Evolutionary conservation across 169 alveolate species (phyloP).

Genomic region (Cryptosporidium tyzzeri): DNA sequence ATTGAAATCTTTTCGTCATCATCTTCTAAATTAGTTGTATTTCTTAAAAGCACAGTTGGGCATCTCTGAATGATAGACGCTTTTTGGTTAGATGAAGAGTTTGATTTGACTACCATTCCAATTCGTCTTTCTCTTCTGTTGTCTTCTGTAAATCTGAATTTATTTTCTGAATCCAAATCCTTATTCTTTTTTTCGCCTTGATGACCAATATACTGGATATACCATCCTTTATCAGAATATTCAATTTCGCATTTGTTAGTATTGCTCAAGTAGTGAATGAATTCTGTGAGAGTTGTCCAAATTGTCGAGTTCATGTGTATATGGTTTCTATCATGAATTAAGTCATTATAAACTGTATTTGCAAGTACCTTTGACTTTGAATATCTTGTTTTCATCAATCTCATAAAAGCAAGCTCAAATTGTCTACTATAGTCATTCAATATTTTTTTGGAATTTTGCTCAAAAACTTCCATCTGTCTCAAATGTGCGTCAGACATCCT

Average conservation of each 20-base stretch:
- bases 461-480: constrained; percentile 93
- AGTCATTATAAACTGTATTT: constrained; percentile 90
- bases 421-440: constrained; percentile 92
- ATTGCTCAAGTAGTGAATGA: constrained; percentile 88
- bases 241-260: constrained; percentile 92
- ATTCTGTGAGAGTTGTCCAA: constrained; percentile 93
- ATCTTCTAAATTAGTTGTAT: not conserved
- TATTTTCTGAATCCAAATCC: constrained; percentile 23
- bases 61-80: not conserved
- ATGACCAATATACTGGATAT: constrained; percentile 90
- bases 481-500: constrained; percentile 93
- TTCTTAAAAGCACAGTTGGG: constrained; percentile 45
- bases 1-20: constrained; percentile 1
- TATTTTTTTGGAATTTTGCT: constrained; percentile 90
- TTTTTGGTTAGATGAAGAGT: not conserved
- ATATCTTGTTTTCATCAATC: constrained; percentile 88
- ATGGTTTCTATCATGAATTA: constrained; percentile 91
- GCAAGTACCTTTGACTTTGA: constrained; percentile 88
- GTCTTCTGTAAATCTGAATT: not conserved
- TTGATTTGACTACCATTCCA: constrained; percentile 19
- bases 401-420: constrained; percentile 91
- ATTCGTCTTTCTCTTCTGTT: constrained; percentile 76
- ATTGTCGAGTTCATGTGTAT: constrained; percentile 95
- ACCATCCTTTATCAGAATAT: constrained; percentile 93
- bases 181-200: constrained; percentile 84